These are phyloP conservation scores for Biancaea sappan DNA, from an alignment of 306 rosid species.

Conservation along the genomic window DNA sequence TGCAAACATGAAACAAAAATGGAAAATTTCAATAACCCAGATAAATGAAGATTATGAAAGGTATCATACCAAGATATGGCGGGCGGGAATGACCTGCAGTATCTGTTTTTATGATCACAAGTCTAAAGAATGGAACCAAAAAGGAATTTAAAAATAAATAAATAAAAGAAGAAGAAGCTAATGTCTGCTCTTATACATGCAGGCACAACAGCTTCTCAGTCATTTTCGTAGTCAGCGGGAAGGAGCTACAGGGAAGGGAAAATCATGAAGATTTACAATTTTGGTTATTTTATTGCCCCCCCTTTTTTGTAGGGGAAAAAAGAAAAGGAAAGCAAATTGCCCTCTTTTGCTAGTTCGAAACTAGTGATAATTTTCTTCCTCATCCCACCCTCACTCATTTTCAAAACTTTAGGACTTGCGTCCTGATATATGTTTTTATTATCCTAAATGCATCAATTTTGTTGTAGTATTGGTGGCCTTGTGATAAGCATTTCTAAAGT, in stretches of 20 bases:
- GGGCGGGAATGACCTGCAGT: neutral
- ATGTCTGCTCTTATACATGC: conserved; percentile 38
- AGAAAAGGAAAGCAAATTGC: neutral
- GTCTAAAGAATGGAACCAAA: no score
- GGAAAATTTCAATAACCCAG: neutral
- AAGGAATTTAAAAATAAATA: no score
- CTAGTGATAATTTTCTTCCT: conserved; percentile 10
- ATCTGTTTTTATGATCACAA: conserved; percentile 10
- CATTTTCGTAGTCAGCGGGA: conserved; percentile 87
- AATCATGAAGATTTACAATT: conserved; percentile 48
- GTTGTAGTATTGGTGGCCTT: conserved; percentile 23
- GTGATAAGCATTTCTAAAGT: conserved; percentile 32
- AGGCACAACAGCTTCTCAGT: conserved; percentile 95
- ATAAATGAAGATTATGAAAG: neutral
- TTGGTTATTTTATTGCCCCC: conserved; percentile 33
- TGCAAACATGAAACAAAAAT: neutral
- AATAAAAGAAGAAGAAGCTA: neutral
- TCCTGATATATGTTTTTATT: conserved; percentile 55
- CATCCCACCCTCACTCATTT: conserved; percentile 20
- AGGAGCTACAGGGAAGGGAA: conserved; percentile 64
- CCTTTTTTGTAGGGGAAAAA: no score
- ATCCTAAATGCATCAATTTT: conserved; percentile 39
- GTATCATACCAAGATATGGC: conserved; percentile 8
- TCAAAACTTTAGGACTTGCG: conserved; percentile 30
- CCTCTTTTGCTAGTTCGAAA: conserved; percentile 23